phyloP scores from a whole-genome alignment of 2,329 filamentous ascomycete species.

The Rhynchosporium graminicola region DNA sequence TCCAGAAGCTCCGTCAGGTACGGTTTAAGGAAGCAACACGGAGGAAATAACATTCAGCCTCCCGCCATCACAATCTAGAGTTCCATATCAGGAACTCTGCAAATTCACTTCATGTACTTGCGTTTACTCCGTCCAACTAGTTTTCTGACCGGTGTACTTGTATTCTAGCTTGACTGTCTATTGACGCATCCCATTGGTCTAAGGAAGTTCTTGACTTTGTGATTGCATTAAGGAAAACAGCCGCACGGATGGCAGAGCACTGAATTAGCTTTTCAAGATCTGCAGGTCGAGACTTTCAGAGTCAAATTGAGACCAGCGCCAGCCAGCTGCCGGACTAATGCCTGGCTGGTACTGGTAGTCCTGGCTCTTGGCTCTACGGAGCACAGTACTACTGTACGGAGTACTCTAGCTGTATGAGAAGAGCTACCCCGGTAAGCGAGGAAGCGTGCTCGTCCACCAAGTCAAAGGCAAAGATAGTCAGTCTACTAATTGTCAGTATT shows the following conservation, averaged over 20 bases:
- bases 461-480: too few species aligned
- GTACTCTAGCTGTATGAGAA: neutral
- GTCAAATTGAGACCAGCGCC: neutral
- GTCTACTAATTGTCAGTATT: neutral
- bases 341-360: neutral
- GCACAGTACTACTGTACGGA: too few species aligned
- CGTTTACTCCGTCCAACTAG: neutral
- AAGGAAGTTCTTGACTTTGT: neutral
- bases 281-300: constrained; percentile 7
- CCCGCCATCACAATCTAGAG: too few species aligned
- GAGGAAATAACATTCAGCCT: neutral
- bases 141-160: neutral
- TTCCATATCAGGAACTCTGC: too few species aligned
- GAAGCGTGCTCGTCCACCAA: too few species aligned
- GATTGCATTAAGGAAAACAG: neutral
- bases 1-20: neutral
- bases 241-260: neutral
- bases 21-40: neutral
- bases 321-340: neutral
- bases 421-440: neutral
- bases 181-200: neutral
- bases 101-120: neutral
- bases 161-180: neutral
- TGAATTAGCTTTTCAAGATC: neutral
- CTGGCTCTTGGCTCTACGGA: too few species aligned